Base-by-base conservation (phyloP, 2,329 filamentous ascomycete species). In the Calonectria pauciramosa region DNA sequence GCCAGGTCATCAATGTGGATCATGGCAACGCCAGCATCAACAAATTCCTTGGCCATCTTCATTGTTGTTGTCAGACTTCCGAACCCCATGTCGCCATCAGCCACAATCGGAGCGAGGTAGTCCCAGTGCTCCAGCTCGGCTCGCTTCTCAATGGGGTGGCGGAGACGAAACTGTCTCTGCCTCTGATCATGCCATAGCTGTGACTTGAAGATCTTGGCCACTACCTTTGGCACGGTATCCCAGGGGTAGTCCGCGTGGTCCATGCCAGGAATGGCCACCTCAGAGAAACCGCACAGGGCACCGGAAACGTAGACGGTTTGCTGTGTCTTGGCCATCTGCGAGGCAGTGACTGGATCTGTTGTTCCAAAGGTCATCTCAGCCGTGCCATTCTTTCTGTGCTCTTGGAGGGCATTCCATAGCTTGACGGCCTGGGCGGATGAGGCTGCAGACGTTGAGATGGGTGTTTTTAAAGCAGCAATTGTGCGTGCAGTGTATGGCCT, bases 1-100 rank as follows among this genome's bases (percentile, higher is more conserved):
- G 86, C 86, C 36, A 87, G 77, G 70, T 87, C 86, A 69, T 87
- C 86, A 5, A 87, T 80, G 68, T 87, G 86, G 56, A 87, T 85
- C 83, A 86, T 86, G 13, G 86, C 86, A 1, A 86, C 86, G 8
- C 86, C 86, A 18, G 83, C 81, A 56, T 86, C 86, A n/a, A 86
- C 85, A 71, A 87, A 86, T n/a, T 82, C 80, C 32, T 81, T 79
- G 8, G 83, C 82, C 80, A 86, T 83, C 80, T 87, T 87, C 79
- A 86, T 83, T 5, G 83, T 84, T 2, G 80, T 82, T 0, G 86
- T 87, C 59, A 87, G 72, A 16, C 81, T 82, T 7, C 85, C 86
- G 52, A 87, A 87, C 9, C 86, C 86, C 86, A 87, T 86, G 71
- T 87, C 86, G 9, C 82, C 85, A 72, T 87, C 86, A 5, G 86